Base-by-base conservation (phyloP, 805 yeast genomes). In the Barnettozyma botsteinii region DNA sequence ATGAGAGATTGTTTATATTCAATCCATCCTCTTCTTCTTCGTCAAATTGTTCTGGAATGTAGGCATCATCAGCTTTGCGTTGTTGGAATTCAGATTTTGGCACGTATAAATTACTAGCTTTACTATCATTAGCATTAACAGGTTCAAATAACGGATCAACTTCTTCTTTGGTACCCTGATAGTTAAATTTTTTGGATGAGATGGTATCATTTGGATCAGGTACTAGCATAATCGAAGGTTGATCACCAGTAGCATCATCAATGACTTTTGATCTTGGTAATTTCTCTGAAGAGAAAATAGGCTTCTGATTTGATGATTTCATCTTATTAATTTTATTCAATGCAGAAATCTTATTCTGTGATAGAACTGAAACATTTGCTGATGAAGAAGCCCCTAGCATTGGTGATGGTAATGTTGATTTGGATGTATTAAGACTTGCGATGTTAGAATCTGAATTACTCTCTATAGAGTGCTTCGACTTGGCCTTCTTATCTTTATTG, bases 251-350 rank as follows among this genome's bases (percentile, higher is more conserved):
- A 0, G 82, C 86, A 45, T 80, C 82, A 42, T 80, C 85, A 34
- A 79, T 62, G 1, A 83, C 70, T 45, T 71, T 77, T 0, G 91
- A 75, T 45, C 75, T 71, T 1, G 93, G 93, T 36, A 83, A 69
- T 35, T 82, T 79, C 31, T 77, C 81, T 3, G 91, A 81, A 26
- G 84, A 76, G 49, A 85, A 80, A 33, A 76, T 75, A 0, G 88
- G 85, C 34, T 75, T 67, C 29, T 50, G 49, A 24, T 56, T 56
- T 15, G 38, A 32, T 34, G 51, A 52, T 35, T 48, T 55, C 7
- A 39, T 22, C 22, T 48, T 35, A 28, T 46, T 50, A 20, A 45
- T 35, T 24, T 44, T 40, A 24, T 37, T 44, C 38, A 44, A 32
- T 11, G 47, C 38, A 12, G 37, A 14, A 14, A 35, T 37, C 24